These are phyloP conservation scores for Aspergillus ellipticus DNA, from an alignment of 495 filamentous ascomycete genomes.

Conservation along the genomic window DNA sequence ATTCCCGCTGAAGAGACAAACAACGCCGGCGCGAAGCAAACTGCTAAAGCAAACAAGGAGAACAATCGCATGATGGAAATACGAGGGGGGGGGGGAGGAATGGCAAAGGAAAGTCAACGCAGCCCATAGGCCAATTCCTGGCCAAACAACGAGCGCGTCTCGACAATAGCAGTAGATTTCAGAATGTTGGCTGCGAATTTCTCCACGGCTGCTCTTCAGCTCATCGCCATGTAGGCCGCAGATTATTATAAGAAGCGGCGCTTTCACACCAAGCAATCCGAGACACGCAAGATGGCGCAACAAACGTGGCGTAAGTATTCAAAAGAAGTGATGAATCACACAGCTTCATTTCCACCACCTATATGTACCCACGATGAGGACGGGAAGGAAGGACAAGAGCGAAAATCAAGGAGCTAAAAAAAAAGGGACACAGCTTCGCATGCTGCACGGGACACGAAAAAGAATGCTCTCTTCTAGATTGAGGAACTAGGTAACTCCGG, in stretches of 20 bases:
- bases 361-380: constrained; percentile 5
- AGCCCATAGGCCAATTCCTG: background rate
- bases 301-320: constrained; percentile 16
- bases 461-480: constrained; percentile 9
- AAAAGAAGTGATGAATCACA: constrained; percentile 5
- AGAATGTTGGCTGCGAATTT: constrained; percentile 1
- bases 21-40: background rate
- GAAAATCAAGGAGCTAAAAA: background rate
- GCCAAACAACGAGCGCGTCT: background rate
- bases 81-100: background rate
- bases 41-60: background rate
- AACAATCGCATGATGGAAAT: background rate
- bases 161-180: constrained; percentile 2
- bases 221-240: constrained; percentile 5
- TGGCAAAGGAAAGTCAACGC: background rate
- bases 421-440: constrained; percentile 3
- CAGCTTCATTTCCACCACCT: constrained; percentile 14
- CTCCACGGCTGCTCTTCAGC: constrained; percentile 1
- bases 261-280: background rate
- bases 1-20: constrained; percentile 13
- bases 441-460: constrained; percentile 9
- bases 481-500: constrained; percentile 3
- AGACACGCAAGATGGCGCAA: constrained; percentile 7
- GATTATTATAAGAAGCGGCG: background rate
- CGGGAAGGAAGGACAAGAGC: background rate